Base-by-base conservation (phyloP, 2,329 filamentous ascomycete genomes). In the Dothistroma pini region DNA sequence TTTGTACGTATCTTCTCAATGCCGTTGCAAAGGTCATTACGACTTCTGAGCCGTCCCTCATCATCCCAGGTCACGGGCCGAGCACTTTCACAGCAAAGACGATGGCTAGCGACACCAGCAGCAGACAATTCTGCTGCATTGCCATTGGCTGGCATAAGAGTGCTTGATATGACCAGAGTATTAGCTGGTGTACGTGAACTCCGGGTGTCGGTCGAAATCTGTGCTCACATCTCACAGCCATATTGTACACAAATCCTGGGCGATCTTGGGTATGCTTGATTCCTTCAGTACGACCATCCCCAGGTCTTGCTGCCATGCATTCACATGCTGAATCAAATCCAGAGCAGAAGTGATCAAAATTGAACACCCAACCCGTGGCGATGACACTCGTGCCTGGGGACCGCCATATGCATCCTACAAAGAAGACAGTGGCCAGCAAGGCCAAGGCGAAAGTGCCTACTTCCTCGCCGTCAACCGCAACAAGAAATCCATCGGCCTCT, bases 301-400 rank as follows among this genome's bases (percentile, higher is more conserved):
- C 38, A 55, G 63, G 63, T 65, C 54, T 59, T 75, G 69, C 70
- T 70, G 61, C 67, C 61, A 63, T 65, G 69, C 68, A 69, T 74
- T 70, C 62, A 67, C 61, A 59, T 61, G 51, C 62, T 63, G 38
- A 64, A 59, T 29, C 55, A 35, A 21, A 34, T 11, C 35, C 69
- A 96, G 92, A 66, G 95, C 95, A 67, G 93, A 99, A 75, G 87
- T 99, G 34, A 96, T 99, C 78, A 99, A 99, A 77, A 85, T 99
- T 63, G 95, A 99, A 77, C 95, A 99, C 76, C 95, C 95, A 4
- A 86, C 86, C 5, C 84, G 91, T 60, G 95, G 91, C 41, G 95
- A 99, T 74, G 95, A 99, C 74, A 99, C 95, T 10, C 82, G 95
- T 70, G 93, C 93, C 55, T 99, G 95, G 95, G 95, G 95, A 0